Evolutionary conservation across 345 rosid species (phyloP), one percentile per base, ranked within the genome.

Genomic region (Salix arbutifolia): DNA sequence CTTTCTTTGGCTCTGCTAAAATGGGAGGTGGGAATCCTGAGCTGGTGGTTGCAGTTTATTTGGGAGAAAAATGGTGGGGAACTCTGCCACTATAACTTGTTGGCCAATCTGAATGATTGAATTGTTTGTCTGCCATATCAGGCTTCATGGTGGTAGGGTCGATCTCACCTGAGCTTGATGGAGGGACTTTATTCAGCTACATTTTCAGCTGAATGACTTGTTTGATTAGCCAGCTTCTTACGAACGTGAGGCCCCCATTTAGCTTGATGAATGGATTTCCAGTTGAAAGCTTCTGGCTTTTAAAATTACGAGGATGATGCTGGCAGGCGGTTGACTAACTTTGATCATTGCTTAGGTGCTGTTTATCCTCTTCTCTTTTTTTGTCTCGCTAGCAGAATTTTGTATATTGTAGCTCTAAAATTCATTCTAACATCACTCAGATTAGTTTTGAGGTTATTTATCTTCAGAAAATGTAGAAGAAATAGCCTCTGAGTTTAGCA

Each of bases 41-140:
- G 81, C 78, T 67, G 44, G 89, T 87, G 90, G 88, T 67, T 71
- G 73, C 69, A 72, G 85, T 82, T 84, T 42, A 67, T 76, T 71
- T 72, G 52, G 71, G 66, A 44, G 64, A 42, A 67, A 85, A 84
- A 77, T 82, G 86, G 85, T 83, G 78, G 86, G 86, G 89, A 84
- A 71, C 79, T 70, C 70, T 31, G 46, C 71, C 72, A 74, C 81
- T 72, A 69, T 79, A 56, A 73, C 67, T 69, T 71, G 60, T 71
- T 76, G 85, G 87, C 74, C 16, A 66, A 82, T 76, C 78, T 78
- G 72, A 83, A 85, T 85, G 79, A 89, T 81, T 83, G 86, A 83
- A 70, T 60, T 69, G 53, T 65, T 74, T 87, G 90, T 85, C 92
- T 83, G 90, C 90, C 89, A 84, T 83, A 81, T 77, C 25, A 25